A percentile compares a stretch with the other conserved stretches of the same genome.
phyloP scores from a whole-genome alignment of 2,329 filamentous ascomycete species.

The Myriosclerotinia scirpicola region DNA sequence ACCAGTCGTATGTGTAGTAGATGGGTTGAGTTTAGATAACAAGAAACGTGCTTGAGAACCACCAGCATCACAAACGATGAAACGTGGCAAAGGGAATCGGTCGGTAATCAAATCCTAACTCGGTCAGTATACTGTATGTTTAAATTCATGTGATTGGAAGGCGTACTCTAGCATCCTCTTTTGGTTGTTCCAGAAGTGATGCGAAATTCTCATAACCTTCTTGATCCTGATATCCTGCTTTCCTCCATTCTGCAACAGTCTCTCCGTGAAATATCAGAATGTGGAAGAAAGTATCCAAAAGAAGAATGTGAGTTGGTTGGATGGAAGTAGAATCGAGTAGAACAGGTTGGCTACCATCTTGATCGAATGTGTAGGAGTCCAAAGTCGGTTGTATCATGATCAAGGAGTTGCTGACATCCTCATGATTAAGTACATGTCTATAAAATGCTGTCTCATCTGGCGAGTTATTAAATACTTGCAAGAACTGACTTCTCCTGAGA shows the following conservation, averaged over 20 bases:
- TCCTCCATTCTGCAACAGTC: slow-evolving; percentile 96
- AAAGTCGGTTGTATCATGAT: slow-evolving; percentile 99
- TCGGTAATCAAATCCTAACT: slow-evolving; percentile 89
- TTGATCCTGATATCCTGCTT: slow-evolving; percentile 96
- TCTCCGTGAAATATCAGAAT: slow-evolving; percentile 99
- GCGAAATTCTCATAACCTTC: slow-evolving; percentile 98
- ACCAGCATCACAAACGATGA: slow-evolving; percentile 98
- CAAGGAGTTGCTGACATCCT: slow-evolving; percentile 93
- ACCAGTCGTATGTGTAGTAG: slow-evolving; percentile 91
- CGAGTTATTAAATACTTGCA: slow-evolving; percentile 99
- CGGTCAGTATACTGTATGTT: slow-evolving; percentile 30
- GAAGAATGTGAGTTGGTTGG: slow-evolving; percentile 86
- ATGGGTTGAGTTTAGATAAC: slow-evolving; percentile 94
- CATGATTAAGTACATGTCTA: slow-evolving; percentile 92
- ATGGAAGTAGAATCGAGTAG: slow-evolving; percentile 95
- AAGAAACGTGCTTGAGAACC: slow-evolving; percentile 97
- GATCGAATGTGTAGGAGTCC: slow-evolving; percentile 95
- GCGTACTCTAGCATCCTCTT: slow-evolving; percentile 89
- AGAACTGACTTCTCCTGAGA: slow-evolving; percentile 90
- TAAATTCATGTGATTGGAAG: neutral
- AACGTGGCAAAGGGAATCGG: slow-evolving; percentile 94
- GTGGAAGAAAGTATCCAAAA: slow-evolving; percentile 98
- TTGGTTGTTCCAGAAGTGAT: slow-evolving; percentile 82
- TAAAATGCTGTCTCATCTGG: slow-evolving; percentile 99
- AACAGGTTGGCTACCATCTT: slow-evolving; percentile 90